Evolutionary conservation across 2,329 filamentous ascomycete genomes (phyloP).

Genomic region (Cytospora chrysosperma): DNA sequence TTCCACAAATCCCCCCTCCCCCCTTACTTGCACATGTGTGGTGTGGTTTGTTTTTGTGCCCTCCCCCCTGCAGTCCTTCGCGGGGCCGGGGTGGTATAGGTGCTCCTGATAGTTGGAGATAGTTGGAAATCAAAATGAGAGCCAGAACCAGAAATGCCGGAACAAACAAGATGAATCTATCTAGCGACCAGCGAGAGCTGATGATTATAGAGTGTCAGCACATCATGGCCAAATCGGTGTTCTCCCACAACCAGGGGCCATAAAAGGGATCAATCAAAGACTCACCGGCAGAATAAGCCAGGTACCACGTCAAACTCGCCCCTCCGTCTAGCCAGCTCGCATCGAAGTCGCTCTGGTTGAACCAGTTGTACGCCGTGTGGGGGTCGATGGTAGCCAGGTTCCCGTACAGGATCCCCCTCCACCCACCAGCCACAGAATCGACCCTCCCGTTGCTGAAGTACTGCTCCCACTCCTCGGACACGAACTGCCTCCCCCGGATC

Average conservation of each 20-base stretch:
- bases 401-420: conserved; percentile 81
- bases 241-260: no score
- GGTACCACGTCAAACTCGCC: conserved; percentile 80
- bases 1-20: no score
- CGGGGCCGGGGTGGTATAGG: no score
- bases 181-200: not conserved
- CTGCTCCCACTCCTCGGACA: conserved; percentile 76
- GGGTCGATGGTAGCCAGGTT: conserved; percentile 81
- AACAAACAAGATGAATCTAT: not conserved
- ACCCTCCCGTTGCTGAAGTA: conserved; percentile 71
- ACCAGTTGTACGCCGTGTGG: conserved; percentile 69
- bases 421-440: conserved; percentile 68
- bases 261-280: conserved; percentile 25
- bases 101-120: no score
- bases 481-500: conserved; percentile 67
- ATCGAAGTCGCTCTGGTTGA: conserved; percentile 65
- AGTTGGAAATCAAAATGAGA: no score
- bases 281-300: conserved; percentile 74
- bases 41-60: no score
- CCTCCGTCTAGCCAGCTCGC: conserved; percentile 75
- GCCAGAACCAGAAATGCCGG: not conserved
- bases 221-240: not conserved
- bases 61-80: no score
- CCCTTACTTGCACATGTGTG: no score
- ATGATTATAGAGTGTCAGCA: not conserved